Percentiles rank a stretch among this genome's conserved stretches.
These are phyloP conservation scores for Toxicodendron radicans DNA, from an alignment of 345 rosid genomes.

Conservation along the genomic window DNA sequence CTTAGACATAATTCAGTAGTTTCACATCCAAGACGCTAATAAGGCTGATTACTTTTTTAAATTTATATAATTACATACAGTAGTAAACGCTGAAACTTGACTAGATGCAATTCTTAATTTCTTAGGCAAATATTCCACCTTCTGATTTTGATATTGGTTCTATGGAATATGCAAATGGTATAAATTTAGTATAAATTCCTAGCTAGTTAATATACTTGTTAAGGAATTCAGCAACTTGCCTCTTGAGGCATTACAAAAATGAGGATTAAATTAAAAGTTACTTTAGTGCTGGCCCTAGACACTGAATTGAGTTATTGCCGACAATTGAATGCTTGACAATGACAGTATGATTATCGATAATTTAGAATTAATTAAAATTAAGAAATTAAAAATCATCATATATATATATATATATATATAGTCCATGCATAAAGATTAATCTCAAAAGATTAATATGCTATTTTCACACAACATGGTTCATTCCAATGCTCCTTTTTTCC, in stretches of 20 bases:
- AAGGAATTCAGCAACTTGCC: not conserved
- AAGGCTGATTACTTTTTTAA: not conserved
- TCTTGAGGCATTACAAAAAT: not conserved
- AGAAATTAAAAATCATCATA: not conserved
- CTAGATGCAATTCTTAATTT: not conserved
- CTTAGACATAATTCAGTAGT: not conserved
- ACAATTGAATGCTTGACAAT: constrained; percentile 3
- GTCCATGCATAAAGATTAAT: not conserved
- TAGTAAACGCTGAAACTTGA: not conserved
- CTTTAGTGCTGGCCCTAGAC: not conserved
- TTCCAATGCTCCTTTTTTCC: not conserved
- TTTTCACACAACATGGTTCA: no score
- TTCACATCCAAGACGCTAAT: not conserved
- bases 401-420: no score
- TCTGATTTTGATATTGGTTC: no score
- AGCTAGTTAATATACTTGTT: not conserved
- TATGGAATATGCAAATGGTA: not conserved
- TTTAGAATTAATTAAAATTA: not conserved
- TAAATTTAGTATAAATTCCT: not conserved
- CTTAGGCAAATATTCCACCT: no score
- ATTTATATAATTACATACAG: not conserved
- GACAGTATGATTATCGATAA: not conserved
- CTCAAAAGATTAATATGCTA: not conserved
- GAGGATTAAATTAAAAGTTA: not conserved
- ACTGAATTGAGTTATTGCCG: not conserved